phyloP scores from a whole-genome alignment of 768 basidiomycete species.

The Crassisporium funariophilum region DNA sequence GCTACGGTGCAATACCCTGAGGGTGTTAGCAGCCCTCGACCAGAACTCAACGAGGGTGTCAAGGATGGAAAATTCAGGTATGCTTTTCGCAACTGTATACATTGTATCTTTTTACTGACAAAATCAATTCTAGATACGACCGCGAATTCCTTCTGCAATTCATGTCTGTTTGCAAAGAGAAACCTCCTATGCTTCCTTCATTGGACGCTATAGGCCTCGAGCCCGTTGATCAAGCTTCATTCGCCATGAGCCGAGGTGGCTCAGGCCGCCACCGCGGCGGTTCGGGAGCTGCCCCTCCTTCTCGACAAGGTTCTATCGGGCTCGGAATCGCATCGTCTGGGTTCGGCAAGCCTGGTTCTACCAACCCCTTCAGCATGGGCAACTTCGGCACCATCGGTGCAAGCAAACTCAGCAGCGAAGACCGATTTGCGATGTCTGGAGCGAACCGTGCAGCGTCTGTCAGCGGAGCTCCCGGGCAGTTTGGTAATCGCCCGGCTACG shows the following conservation, averaged over 20 bases:
- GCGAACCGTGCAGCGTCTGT: constrained; percentile 56
- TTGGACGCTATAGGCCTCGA: constrained; percentile 92
- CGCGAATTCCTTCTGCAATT: constrained; percentile 98
- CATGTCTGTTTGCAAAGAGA: constrained; percentile 93
- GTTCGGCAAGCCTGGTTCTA: constrained; percentile 50
- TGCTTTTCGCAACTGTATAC: constrained; percentile 4
- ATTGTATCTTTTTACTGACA: no score
- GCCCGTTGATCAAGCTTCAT: constrained; percentile 58
- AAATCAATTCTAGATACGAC: constrained; percentile 70
- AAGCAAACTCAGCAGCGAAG: constrained; percentile 67
- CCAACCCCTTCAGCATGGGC: constrained; percentile 60
- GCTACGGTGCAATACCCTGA: constrained; percentile 78
- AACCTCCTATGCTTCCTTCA: constrained; percentile 87
- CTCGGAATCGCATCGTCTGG: constrained; percentile 37
- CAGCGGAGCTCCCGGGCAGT: constrained; percentile 52
- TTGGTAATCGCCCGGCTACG: constrained; percentile 46
- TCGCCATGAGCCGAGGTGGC: constrained; percentile 58
- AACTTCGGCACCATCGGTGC: constrained; percentile 56
- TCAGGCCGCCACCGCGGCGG: constrained; percentile 62
- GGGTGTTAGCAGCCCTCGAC: constrained; percentile 76
- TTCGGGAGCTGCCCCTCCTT: constrained; percentile 39
- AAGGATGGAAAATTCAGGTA: constrained; percentile 91
- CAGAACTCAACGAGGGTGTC: constrained; percentile 82
- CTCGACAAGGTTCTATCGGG: constrained; percentile 50
- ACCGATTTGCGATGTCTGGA: constrained; percentile 57